phyloP scores from a whole-genome alignment of 768 basidiomycete genomes.

The Mycena olivaceomarginata region DNA sequence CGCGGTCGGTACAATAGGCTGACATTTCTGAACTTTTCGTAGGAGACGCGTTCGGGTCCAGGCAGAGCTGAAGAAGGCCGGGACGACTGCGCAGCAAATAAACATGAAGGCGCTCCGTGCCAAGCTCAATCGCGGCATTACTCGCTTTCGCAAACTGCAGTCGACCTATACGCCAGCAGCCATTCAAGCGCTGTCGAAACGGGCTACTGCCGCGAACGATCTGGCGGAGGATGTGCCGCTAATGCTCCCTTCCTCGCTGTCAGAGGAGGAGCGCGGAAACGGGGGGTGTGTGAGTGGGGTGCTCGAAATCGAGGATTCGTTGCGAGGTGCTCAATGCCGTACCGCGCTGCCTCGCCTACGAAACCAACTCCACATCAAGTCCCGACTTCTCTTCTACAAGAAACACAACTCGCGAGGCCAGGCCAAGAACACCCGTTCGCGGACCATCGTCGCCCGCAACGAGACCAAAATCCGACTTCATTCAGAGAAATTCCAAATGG shows the following conservation, averaged over 20 bases:
- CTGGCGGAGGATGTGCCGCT: conserved; percentile 20
- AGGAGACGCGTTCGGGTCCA: conserved; percentile 21
- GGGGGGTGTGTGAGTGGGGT: not conserved
- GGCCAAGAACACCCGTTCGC: conserved; percentile 28
- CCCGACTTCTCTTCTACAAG: conserved; percentile 10
- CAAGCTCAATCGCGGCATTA: conserved; percentile 21
- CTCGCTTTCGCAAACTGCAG: conserved; percentile 13
- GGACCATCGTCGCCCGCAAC: conserved; percentile 24
- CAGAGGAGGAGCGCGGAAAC: not conserved
- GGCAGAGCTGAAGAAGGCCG: conserved; percentile 18
- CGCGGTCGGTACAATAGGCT: too few species aligned
- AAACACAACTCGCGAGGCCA: conserved; percentile 23
- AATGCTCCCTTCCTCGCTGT: conserved; percentile 10
- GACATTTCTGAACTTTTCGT: not conserved
- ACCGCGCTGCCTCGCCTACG: conserved; percentile 15
- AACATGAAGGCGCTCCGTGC: not conserved
- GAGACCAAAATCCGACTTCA: conserved; percentile 33
- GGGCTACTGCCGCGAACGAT: not conserved
- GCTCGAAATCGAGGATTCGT: not conserved
- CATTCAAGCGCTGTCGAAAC: not conserved
- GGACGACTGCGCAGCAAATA: not conserved
- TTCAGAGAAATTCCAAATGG: conserved; percentile 32
- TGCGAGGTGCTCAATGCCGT: conserved; percentile 35
- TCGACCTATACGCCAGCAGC: conserved; percentile 18
- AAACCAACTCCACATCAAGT: conserved; percentile 35